Conservation (phyloP, 2,329 filamentous ascomycete species). For the Stenocarpella maydis region DNA sequence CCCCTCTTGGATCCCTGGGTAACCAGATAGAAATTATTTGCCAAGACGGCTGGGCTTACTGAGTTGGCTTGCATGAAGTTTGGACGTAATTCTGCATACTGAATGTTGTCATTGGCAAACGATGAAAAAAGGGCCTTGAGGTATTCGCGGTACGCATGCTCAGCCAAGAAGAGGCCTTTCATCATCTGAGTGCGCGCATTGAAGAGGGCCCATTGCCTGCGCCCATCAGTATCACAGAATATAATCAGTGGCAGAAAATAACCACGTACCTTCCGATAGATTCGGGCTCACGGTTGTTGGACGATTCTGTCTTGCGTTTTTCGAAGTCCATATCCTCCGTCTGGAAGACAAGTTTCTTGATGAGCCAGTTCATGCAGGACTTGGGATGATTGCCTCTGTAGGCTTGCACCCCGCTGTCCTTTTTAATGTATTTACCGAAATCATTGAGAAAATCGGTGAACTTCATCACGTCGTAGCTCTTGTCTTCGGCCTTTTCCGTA, state of each 20-base stretch:
- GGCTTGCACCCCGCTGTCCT: not conserved
- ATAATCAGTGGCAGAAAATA: not conserved
- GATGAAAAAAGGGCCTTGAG: conserved; percentile 66
- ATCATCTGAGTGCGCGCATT: conserved; percentile 75
- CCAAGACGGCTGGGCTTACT: conserved; percentile 57
- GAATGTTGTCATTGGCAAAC: conserved; percentile 71
- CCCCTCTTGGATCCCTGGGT: conserved; percentile 43
- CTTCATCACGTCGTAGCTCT: conserved; percentile 51
- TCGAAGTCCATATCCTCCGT: conserved; percentile 56
- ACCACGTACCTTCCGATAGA: not conserved
- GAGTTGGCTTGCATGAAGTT: conserved; percentile 73
- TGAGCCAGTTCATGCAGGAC: conserved; percentile 57
- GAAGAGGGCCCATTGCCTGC: conserved; percentile 67
- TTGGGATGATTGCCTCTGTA: not conserved
- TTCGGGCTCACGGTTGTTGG: not conserved
- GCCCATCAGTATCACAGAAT: not conserved
- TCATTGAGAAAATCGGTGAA: conserved; percentile 51
- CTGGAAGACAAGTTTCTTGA: conserved; percentile 67
- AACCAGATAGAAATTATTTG: too few relatives aligned
- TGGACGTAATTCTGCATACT: conserved; percentile 75
- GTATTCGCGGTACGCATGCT: conserved; percentile 68
- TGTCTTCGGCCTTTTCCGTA: not conserved
- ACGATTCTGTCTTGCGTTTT: not conserved
- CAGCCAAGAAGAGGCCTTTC: conserved; percentile 76
- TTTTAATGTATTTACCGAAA: conserved; percentile 38